Evolutionary conservation across 768 basidiomycete genomes (phyloP).

Genomic region (Kwoniella dejecticola): DNA sequence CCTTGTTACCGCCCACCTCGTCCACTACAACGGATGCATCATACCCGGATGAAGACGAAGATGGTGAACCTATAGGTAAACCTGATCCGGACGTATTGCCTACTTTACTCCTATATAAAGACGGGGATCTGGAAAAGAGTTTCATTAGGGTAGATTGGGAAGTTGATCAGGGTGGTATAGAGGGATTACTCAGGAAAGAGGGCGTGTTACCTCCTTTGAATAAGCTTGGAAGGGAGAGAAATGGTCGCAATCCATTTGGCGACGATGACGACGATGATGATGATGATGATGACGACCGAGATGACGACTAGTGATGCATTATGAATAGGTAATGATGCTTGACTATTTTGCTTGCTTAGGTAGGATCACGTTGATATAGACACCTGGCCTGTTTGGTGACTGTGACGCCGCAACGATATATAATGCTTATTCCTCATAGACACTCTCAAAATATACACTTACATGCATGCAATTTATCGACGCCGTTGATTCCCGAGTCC

Average conservation of each 20-base stretch:
- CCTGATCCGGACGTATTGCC: conserved; percentile 53
- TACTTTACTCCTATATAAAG: conserved; percentile 50
- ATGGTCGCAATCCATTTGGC: conserved; percentile 2
- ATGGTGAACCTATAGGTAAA: conserved; percentile 21
- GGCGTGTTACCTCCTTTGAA: conserved; percentile 13
- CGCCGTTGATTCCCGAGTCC: no score
- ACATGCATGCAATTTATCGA: no score
- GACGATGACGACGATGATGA: neutral
- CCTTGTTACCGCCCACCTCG: conserved; percentile 34
- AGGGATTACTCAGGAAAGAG: conserved; percentile 38
- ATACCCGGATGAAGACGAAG: conserved; percentile 26
- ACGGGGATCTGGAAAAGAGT: conserved; percentile 50
- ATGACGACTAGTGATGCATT: no score
- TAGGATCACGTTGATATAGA: no score
- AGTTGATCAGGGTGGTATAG: conserved; percentile 42
- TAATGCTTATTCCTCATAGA: no score
- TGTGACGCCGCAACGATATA: no score
- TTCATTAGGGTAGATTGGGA: conserved; percentile 53
- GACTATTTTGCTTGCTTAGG: no score
- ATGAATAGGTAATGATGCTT: no score
- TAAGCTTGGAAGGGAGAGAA: no score
- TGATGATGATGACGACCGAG: neutral
- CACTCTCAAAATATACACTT: no score
- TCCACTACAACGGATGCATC: neutral
- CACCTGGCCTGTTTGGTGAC: no score